Base-by-base conservation (phyloP, 225 moss, liverwort and hornwort genomes). In the Physcomitrellopsis africana region DNA sequence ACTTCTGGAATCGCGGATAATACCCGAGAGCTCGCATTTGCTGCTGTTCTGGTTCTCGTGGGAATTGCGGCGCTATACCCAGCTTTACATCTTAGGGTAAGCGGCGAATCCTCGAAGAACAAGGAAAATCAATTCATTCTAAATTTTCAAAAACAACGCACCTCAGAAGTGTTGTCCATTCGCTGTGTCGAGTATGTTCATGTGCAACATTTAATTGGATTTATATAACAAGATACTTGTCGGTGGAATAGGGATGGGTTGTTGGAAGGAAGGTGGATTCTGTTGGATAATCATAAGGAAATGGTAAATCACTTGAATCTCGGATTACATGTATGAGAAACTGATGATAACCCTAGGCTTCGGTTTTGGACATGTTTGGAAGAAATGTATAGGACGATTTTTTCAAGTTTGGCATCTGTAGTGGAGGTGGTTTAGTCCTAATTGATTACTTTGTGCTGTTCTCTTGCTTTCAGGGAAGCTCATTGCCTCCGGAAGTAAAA, bases 61-160 rank as follows among this genome's bases (percentile, higher is more conserved):
- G 85, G 88, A 13, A 63, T 88, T 49, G 88, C 88, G 41, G 88
- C 88, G 11, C 83, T 88, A 29, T 88, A 85, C 45, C 82, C 85
- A 23, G 84, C 82, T 11, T 29, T 84, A 37, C 72, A 87, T 54
- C 68, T 7, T 17, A 80, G 79, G 82, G 87, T 87, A 51, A 70
- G 61, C 42, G n/a, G 24, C 58, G 3, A 11, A 11, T 49, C 12
- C 48, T 49, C 12, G 3, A 49, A 49, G 48, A 49, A 11, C 11
- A 49, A 11, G 5, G 3, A 49, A 13, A 11, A 15, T 11, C 2
- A 49, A 49, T 49, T 49, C 48, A 49, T 37, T 37, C 32, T 37
- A 37, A 37, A 37, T 4, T 37, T 37, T 7, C 7, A 37, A 1
- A 37, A 37, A 37, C 32, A 37, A 37, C 32, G 32, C 32, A 37